Evolutionary conservation across 1,284 basidiomycete species (phyloP).

Genomic region (Austroboletus niveus): DNA sequence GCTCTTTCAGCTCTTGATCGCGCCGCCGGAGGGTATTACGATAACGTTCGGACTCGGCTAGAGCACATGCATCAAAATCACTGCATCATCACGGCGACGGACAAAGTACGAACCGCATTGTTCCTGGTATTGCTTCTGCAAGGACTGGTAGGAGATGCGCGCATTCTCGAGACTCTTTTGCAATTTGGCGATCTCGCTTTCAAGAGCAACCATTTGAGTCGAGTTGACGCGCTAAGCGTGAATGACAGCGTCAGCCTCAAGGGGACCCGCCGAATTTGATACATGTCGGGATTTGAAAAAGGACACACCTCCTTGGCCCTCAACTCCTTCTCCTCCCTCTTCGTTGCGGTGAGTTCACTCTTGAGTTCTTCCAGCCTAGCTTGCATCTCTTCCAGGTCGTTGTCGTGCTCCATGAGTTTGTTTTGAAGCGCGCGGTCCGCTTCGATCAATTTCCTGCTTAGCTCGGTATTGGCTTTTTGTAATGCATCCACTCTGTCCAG

Average conservation of each 20-base stretch:
- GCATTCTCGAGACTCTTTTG: conserved; percentile 70
- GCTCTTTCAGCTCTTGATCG: conserved; percentile 67
- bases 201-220: conserved; percentile 65
- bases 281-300: not conserved
- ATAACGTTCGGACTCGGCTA: conserved; percentile 76
- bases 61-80: conserved; percentile 4
- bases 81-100: not conserved
- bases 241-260: conserved; percentile 3
- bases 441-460: conserved; percentile 69
- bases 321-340: conserved; percentile 87
- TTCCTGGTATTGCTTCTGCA: conserved; percentile 84
- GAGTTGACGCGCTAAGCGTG: conserved; percentile 53
- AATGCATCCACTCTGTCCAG: conserved; percentile 67
- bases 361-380: conserved; percentile 67
- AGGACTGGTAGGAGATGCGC: conserved; percentile 63
- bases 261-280: not conserved
- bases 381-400: conserved; percentile 75
- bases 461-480: conserved; percentile 69
- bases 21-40: conserved; percentile 69
- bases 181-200: conserved; percentile 75
- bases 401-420: conserved; percentile 70
- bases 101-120: conserved; percentile 63
- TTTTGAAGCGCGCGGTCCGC: conserved; percentile 66
- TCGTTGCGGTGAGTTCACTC: conserved; percentile 69
- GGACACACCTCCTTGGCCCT: conserved; percentile 70